Conservation (phyloP, 1,284 basidiomycete genomes). For the Neolentinus lepideus region DNA sequence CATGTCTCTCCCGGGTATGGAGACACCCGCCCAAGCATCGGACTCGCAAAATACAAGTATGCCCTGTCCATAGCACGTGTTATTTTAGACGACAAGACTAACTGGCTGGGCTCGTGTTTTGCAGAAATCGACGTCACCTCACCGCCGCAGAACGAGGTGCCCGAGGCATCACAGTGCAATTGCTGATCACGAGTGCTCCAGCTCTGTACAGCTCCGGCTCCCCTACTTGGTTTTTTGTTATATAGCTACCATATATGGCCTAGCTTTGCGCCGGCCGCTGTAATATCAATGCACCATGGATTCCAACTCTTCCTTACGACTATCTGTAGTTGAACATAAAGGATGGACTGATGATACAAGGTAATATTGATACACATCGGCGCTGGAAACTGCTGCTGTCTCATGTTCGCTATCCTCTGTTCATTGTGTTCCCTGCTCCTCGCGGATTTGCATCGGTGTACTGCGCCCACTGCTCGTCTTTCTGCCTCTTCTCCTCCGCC, state of each 20-base stretch:
- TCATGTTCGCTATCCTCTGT: conserved; percentile 55
- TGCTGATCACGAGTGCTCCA: conserved; percentile 37
- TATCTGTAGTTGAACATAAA: too few relatives aligned
- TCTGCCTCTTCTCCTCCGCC: conserved; percentile 68
- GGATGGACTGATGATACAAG: not conserved
- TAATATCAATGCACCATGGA: not conserved
- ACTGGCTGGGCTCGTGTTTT: too few relatives aligned
- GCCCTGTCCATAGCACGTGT: conserved; percentile 18
- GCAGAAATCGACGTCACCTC: conserved; percentile 80
- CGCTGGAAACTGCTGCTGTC: not conserved
- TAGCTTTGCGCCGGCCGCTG: not conserved
- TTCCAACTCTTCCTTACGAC: too few relatives aligned
- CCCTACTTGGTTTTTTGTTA: not conserved
- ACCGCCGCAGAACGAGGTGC: conserved; percentile 52
- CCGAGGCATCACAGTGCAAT: conserved; percentile 72
- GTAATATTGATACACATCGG: not conserved
- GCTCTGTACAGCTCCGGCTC: not conserved
- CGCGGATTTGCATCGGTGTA: conserved; percentile 77
- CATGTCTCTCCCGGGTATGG: conserved; percentile 94
- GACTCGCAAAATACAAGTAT: conserved; percentile 69
- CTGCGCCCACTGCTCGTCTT: conserved; percentile 84
- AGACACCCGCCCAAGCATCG: conserved; percentile 64
- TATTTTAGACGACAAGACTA: conserved; percentile 1
- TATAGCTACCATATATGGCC: not conserved
- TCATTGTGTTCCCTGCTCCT: conserved; percentile 94